Percentiles rank a stretch among this genome's conserved stretches.
These are phyloP conservation scores for Aureobasidium lini DNA, from an alignment of 2,329 filamentous ascomycete genomes.

Conservation along the genomic window DNA sequence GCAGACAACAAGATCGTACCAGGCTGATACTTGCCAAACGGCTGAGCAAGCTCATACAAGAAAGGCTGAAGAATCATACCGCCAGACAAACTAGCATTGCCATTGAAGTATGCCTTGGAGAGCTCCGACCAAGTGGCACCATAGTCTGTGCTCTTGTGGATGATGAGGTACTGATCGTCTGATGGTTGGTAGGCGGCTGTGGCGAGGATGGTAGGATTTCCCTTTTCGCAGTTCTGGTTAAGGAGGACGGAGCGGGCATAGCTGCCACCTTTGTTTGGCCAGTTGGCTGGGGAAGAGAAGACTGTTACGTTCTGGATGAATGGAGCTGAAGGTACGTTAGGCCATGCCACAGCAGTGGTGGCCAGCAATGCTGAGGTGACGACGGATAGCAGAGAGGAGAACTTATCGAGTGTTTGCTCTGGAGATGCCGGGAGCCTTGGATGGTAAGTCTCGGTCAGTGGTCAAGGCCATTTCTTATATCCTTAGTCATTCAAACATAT, in stretches of 20 bases:
- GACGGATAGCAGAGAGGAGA: slow-evolving; percentile 2
- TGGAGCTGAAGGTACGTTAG: not conserved
- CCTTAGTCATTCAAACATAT: not conserved
- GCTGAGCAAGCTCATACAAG: slow-evolving; percentile 54
- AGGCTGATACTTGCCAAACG: slow-evolving; percentile 50
- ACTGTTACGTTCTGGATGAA: slow-evolving; percentile 17
- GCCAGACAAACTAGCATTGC: slow-evolving; percentile 45
- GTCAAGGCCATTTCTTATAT: not conserved
- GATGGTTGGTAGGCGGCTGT: slow-evolving; percentile 50
- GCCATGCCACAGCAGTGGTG: not conserved
- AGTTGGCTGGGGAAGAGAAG: slow-evolving; percentile 21
- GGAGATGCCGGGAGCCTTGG: not conserved
- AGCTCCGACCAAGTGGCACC: slow-evolving; percentile 54
- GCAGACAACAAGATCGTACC: slow-evolving; percentile 59
- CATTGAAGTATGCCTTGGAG: slow-evolving; percentile 55
- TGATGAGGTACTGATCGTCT: slow-evolving; percentile 40
- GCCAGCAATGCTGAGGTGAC: not conserved
- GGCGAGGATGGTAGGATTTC: slow-evolving; percentile 33
- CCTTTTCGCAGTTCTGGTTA: slow-evolving; percentile 29
- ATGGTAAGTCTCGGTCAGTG: not conserved
- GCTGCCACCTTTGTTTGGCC: slow-evolving; percentile 33
- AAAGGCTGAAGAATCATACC: slow-evolving; percentile 63
- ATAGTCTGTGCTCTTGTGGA: slow-evolving; percentile 40
- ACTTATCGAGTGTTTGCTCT: not conserved
- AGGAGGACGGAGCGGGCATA: slow-evolving; percentile 45